A percentile compares a stretch with the other conserved stretches of the same genome.
These are phyloP conservation scores for Elsinoe batatas DNA, from an alignment of 2,329 filamentous ascomycete genomes.

Conservation along the genomic window DNA sequence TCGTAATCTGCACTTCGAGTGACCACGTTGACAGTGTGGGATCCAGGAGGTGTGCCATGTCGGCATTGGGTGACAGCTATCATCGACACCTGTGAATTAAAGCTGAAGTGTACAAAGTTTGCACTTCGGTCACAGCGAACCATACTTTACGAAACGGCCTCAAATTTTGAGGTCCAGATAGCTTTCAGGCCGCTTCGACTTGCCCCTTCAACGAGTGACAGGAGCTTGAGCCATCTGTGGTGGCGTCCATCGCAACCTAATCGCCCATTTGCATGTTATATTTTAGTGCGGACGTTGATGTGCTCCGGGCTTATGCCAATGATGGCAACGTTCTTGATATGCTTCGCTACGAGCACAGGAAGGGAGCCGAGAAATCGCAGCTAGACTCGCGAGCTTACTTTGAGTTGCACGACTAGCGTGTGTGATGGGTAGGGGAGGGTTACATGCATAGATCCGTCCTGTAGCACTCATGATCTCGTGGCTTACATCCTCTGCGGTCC, in stretches of 20 bases:
- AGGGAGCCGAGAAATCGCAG: too few relatives aligned
- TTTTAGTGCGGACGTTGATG: too few relatives aligned
- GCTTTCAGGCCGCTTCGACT: not conserved
- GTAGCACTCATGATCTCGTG: too few relatives aligned
- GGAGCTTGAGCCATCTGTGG: not conserved
- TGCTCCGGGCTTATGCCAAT: too few relatives aligned
- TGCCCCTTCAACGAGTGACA: not conserved
- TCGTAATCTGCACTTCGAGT: too few relatives aligned
- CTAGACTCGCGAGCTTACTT: not conserved
- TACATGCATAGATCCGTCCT: not conserved
- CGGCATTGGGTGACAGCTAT: too few relatives aligned
- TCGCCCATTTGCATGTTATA: not conserved
- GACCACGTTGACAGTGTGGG: too few relatives aligned
- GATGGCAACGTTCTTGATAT: too few relatives aligned
- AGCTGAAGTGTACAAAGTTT: not conserved
- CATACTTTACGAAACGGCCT: not conserved
- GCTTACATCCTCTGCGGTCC: not conserved
- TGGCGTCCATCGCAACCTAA: not conserved
- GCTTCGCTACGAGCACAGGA: too few relatives aligned
- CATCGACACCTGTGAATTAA: too few relatives aligned
- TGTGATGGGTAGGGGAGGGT: not conserved
- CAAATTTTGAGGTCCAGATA: not conserved
- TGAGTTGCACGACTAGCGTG: not conserved
- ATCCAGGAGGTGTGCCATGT: too few relatives aligned
- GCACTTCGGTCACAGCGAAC: slow-evolving; percentile 8